Evolutionary conservation across 2,329 filamentous ascomycete genomes (phyloP), one percentile per base, ranked within the genome.

Genomic region (Aspergillus puulaauensis): DNA sequence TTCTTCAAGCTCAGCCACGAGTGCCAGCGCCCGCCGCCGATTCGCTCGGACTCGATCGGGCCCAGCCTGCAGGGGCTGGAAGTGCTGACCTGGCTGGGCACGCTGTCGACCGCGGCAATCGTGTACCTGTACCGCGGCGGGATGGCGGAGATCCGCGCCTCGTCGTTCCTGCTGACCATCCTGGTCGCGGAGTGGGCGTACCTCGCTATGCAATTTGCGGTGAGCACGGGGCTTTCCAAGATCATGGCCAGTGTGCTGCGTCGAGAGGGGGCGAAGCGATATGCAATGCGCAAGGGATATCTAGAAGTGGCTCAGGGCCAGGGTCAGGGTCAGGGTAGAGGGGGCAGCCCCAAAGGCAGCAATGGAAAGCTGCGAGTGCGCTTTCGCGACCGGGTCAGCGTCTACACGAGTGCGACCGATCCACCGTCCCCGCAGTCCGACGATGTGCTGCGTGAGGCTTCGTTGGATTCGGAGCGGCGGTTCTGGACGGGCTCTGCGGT

Each of bases 51-150:
- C 76, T 95, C 90, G 1, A 98, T 99, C 65, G 95, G 95, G 0
- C 93, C 95, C 0, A 98, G 92, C 89, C 80, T 98, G 12, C 85
- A 92, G 63, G 88, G 90, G 1, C 81, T 99, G 2, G 88, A 88
- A 15, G 96, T 98, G 72, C 80, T 98, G n/a, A 89, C 91, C 3
- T 98, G 95, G 95, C 80, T 97, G 23, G 95, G 95, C 41, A 95
- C 89, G 64, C 80, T 98, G 58, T 96, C 92, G 5, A 92, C 90
- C 55, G 87, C 92, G 0, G 91, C 93, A 0, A 85, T 98, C 48
- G 90, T 96, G 0, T 96, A 92, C 73, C 83, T 98, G 56, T 97
- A 96, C 79, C 87, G 85, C 41, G 83, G 88, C 55, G 82, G 83
- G 2, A 77, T 88, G 41, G 83, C 83, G 51, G 83, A 86, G 50